Conservation (phyloP, 768 basidiomycete genomes). For the Coprinopsis strossmayeri region DNA sequence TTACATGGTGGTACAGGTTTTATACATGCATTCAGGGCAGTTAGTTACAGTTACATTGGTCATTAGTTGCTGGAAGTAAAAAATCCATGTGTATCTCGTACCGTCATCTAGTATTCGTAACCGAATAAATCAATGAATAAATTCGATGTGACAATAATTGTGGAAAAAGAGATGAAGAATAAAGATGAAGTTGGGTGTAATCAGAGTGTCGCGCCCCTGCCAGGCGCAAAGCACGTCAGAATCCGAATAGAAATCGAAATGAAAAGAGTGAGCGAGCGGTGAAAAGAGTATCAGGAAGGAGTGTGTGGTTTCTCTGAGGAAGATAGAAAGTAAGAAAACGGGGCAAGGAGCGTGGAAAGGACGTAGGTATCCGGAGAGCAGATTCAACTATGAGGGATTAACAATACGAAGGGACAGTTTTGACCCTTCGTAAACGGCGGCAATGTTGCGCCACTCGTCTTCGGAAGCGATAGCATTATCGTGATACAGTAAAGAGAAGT, state of each 20-base stretch:
- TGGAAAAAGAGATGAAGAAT: neutral
- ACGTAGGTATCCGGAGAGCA: neutral
- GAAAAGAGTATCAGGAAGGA: neutral
- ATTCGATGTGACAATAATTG: neutral
- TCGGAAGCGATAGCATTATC: conserved; percentile 34
- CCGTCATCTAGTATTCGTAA: neutral
- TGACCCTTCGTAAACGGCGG: conserved; percentile 32
- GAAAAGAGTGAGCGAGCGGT: neutral
- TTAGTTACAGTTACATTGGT: no score
- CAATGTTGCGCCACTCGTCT: conserved; percentile 53
- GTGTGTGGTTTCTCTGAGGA: neutral
- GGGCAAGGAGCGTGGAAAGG: neutral
- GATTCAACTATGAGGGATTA: conserved; percentile 20
- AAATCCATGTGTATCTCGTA: neutral
- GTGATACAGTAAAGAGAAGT: conserved; percentile 47
- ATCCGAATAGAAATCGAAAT: neutral
- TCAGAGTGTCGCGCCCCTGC: no score
- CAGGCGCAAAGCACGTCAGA: no score
- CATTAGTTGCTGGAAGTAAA: no score
- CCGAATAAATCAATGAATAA: neutral
- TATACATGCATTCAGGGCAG: neutral
- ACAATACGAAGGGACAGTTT: conserved; percentile 57
- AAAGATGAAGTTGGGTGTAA: no score
- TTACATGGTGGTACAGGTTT: no score
- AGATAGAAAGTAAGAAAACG: neutral